phyloP scores from a whole-genome alignment of 129 eudicot genomes.

The Centaurea solstitialis region DNA sequence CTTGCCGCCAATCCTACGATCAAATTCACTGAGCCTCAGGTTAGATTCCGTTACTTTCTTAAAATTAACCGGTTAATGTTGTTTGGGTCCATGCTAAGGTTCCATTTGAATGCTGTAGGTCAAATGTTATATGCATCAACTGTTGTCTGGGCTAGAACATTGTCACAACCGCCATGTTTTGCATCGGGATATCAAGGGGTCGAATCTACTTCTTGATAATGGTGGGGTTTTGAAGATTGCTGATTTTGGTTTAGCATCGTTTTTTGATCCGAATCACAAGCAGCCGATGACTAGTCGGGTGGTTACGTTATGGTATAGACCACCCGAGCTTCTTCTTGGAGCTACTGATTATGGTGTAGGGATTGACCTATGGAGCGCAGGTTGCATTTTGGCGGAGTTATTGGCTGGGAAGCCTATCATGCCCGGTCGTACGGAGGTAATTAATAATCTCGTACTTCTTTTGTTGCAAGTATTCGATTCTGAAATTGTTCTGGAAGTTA shows the following conservation, averaged over 20 bases:
- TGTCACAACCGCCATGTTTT: slow-evolving; percentile 89
- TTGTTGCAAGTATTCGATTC: neutral
- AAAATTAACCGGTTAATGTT: neutral
- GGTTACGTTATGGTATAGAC: slow-evolving; percentile 95
- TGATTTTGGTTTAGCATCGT: slow-evolving; percentile 90
- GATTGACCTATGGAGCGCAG: slow-evolving; percentile 89
- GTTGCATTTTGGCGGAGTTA: slow-evolving; percentile 76
- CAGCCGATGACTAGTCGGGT: slow-evolving; percentile 98
- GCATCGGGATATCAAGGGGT: slow-evolving; percentile 95
- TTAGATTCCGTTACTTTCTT: slow-evolving; percentile 16
- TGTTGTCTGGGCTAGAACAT: slow-evolving; percentile 91
- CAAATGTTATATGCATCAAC: slow-evolving; percentile 91
- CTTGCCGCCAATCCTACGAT: slow-evolving; percentile 73
- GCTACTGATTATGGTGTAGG: slow-evolving; percentile 96
- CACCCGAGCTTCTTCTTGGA: slow-evolving; percentile 97
- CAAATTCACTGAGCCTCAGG: slow-evolving; percentile 94
- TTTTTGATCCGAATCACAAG: slow-evolving; percentile 79
- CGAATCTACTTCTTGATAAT: slow-evolving; percentile 84
- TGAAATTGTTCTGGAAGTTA: neutral
- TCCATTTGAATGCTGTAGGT: slow-evolving; percentile 48
- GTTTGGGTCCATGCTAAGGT: neutral
- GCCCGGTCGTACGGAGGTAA: slow-evolving; percentile 90
- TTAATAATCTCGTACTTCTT: neutral
- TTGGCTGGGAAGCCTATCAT: slow-evolving; percentile 82
- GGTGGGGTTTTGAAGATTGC: slow-evolving; percentile 85